These are phyloP conservation scores for Kwoniella shandongensis DNA, from an alignment of 768 basidiomycete genomes.

Conservation along the genomic window DNA sequence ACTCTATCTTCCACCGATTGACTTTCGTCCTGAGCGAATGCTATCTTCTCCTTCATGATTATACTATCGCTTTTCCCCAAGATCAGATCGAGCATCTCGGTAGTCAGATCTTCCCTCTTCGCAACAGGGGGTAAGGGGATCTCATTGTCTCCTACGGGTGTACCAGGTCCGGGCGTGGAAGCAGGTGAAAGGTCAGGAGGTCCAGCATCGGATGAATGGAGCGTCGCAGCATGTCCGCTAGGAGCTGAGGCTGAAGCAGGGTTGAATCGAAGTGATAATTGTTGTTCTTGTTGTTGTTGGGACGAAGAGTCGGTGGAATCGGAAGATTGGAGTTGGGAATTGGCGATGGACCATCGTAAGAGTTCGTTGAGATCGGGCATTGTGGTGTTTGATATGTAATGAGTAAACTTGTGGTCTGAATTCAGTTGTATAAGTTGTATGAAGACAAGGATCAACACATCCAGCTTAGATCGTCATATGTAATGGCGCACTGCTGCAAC, in stretches of 20 bases:
- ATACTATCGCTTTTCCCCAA: conserved; percentile 53
- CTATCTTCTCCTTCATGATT: conserved; percentile 54
- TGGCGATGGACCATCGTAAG: conserved; percentile 46
- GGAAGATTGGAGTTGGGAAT: conserved; percentile 26
- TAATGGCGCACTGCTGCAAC: too few species aligned
- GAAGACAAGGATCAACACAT: too few species aligned
- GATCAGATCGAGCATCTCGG: conserved; percentile 52
- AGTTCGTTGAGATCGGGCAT: conserved; percentile 50
- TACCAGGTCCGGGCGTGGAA: conserved; percentile 34
- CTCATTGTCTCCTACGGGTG: conserved; percentile 17
- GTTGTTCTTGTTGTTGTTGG: conserved; percentile 1
- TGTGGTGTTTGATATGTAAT: conserved; percentile 1
- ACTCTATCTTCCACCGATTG: conserved; percentile 45
- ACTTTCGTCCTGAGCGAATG: conserved; percentile 45
- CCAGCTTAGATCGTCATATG: too few species aligned
- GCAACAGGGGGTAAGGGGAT: conserved; percentile 12
- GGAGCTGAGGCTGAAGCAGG: conserved; percentile 20
- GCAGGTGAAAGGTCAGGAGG: conserved; percentile 23
- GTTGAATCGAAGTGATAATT: conserved; percentile 34
- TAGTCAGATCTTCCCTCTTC: conserved; percentile 34
- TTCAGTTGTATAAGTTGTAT: too few species aligned
- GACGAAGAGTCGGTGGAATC: neutral
- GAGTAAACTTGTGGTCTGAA: too few species aligned
- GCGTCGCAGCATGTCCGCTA: conserved; percentile 24
- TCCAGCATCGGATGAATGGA: conserved; percentile 37